phyloP scores from a whole-genome alignment of 2,329 filamentous ascomycete genomes.

The Alternaria dauci region DNA sequence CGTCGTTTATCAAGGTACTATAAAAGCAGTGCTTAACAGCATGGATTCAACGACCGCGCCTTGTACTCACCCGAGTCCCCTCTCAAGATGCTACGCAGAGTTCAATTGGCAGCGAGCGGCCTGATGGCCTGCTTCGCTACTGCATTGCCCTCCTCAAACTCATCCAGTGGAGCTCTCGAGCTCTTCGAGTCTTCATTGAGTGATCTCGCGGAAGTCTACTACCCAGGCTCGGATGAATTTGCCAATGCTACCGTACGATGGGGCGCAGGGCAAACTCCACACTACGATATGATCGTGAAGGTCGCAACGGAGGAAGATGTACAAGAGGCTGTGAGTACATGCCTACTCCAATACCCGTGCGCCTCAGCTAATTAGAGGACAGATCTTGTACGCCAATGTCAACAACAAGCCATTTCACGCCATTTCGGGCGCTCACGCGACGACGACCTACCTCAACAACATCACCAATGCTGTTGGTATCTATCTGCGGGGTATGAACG shows the following conservation, averaged over 20 bases:
- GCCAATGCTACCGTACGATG: constrained; percentile 24
- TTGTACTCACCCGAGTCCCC: background rate
- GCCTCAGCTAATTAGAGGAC: background rate
- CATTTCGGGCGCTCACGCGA: constrained; percentile 50
- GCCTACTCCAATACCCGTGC: too few species aligned
- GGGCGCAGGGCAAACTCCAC: constrained; percentile 25
- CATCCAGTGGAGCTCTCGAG: background rate
- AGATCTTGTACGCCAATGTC: constrained; percentile 34
- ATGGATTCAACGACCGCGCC: background rate
- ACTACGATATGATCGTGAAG: constrained; percentile 30
- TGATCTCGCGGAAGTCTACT: constrained; percentile 14
- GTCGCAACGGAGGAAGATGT: constrained; percentile 32
- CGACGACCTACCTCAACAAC: constrained; percentile 29
- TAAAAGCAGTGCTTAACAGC: background rate
- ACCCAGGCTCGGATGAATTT: constrained; percentile 20
- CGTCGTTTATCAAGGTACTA: background rate
- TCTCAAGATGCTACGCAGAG: background rate
- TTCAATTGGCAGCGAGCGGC: background rate
- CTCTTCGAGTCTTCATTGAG: background rate
- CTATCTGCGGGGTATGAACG: constrained; percentile 38
- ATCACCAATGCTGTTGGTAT: constrained; percentile 43
- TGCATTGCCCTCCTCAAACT: background rate
- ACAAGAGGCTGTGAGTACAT: constrained; percentile 24
- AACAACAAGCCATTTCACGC: constrained; percentile 46
- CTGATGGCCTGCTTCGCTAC: background rate